These are phyloP conservation scores for Aspergillus steynii DNA, from an alignment of 495 filamentous ascomycete genomes.

Conservation along the genomic window DNA sequence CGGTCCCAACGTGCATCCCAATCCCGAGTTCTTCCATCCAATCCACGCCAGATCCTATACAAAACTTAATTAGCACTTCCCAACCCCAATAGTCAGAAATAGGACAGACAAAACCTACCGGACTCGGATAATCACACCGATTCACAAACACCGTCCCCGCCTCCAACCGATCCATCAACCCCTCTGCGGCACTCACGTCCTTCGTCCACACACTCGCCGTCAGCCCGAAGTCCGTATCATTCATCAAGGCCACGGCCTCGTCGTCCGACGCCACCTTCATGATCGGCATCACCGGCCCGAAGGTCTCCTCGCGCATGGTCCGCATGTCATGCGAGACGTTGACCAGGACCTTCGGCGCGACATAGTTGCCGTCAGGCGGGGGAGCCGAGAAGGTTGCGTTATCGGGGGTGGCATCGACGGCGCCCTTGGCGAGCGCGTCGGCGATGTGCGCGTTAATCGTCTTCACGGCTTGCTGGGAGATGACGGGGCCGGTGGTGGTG, in stretches of 20 bases:
- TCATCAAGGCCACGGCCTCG: constrained; percentile 86
- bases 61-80: constrained; percentile 19
- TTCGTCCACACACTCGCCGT: constrained; percentile 99
- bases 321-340: constrained; percentile 82
- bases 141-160: constrained; percentile 98
- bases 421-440: constrained; percentile 83
- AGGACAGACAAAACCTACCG: constrained; percentile 59
- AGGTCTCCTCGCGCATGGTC: constrained; percentile 95
- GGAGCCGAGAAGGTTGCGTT: constrained; percentile 71
- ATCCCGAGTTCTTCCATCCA: constrained; percentile 95
- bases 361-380: constrained; percentile 75
- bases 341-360: constrained; percentile 80
- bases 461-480: constrained; percentile 68
- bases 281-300: constrained; percentile 90
- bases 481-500: constrained; percentile 86
- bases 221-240: constrained; percentile 90
- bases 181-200: constrained; percentile 73
- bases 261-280: constrained; percentile 86
- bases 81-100: not conserved
- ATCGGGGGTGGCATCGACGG: constrained; percentile 76
- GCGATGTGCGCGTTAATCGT: constrained; percentile 79
- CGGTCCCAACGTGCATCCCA: constrained; percentile 83
- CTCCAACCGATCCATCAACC: constrained; percentile 77
- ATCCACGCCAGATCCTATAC: constrained; percentile 92
- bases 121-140: constrained; percentile 87